A percentile compares a stretch with the other conserved stretches of the same genome.
phyloP scores from a whole-genome alignment of 441 rosid species.

The Pelargonium cotyledonis region DNA sequence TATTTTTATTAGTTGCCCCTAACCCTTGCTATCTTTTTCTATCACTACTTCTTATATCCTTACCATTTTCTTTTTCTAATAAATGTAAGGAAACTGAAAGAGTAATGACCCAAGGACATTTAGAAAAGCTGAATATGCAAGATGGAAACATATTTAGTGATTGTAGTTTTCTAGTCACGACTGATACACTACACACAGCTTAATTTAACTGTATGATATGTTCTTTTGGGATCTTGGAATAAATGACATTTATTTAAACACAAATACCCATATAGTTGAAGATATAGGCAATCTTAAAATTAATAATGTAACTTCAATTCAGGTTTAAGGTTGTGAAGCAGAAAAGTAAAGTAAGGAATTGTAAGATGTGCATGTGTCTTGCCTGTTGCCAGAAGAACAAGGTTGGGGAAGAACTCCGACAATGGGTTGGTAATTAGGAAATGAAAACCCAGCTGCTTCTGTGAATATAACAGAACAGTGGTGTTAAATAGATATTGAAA shows the following conservation, averaged over 20 bases:
- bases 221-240: too few relatives aligned
- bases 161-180: background rate
- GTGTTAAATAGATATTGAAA: conserved; percentile 13
- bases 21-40: background rate
- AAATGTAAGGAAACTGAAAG: background rate
- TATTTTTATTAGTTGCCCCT: too few relatives aligned
- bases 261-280: conserved; percentile 11
- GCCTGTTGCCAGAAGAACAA: conserved; percentile 48
- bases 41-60: background rate
- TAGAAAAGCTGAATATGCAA: too few relatives aligned
- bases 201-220: background rate
- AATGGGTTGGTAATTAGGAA: conserved; percentile 39
- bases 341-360: conserved; percentile 9
- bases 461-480: conserved; percentile 26
- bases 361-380: conserved; percentile 17
- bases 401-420: conserved; percentile 69
- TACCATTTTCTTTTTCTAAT: too few relatives aligned
- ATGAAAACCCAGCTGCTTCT: conserved; percentile 45
- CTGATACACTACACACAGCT: background rate
- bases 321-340: conserved; percentile 10
- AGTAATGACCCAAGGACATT: too few relatives aligned
- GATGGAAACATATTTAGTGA: background rate
- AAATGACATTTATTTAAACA: background rate
- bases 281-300: conserved; percentile 5
- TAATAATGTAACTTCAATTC: conserved; percentile 6